A percentile compares a stretch with the other conserved stretches of the same genome.
These are phyloP conservation scores for Eleusine indica DNA, from an alignment of 176 grass and related monocot genomes.

Conservation along the genomic window DNA sequence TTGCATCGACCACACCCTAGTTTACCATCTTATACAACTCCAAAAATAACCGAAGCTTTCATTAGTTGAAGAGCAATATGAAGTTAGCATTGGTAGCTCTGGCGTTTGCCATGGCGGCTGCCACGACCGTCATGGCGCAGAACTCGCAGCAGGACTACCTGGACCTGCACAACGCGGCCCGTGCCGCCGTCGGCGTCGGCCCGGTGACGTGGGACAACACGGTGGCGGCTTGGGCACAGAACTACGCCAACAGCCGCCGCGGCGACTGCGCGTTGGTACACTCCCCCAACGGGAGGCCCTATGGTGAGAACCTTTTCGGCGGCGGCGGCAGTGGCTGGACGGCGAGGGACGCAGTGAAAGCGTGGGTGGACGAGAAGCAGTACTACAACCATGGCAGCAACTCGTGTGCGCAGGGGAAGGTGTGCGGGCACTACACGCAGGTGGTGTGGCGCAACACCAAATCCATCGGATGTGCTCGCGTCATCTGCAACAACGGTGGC, in stretches of 20 bases:
- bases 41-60: not conserved
- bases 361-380: not conserved
- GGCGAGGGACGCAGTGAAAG: not conserved
- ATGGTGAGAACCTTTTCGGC: not conserved
- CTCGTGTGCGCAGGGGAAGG: not conserved
- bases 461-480: conserved; percentile 48
- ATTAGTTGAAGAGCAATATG: too few species aligned
- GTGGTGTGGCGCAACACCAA: conserved; percentile 57
- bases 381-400: not conserved
- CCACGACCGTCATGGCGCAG: not conserved
- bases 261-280: not conserved
- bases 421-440: conserved; percentile 55
- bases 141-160: not conserved
- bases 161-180: not conserved
- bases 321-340: not conserved
- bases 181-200: not conserved
- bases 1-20: not conserved
- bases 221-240: not conserved
- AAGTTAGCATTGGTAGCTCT: not conserved
- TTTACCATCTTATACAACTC: too few species aligned
- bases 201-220: not conserved
- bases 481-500: conserved; percentile 25
- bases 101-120: not conserved
- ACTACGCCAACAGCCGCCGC: not conserved
- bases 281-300: not conserved